A percentile compares a stretch with the other conserved stretches of the same genome.
Conservation (phyloP, 805 yeast genomes). For the Cyberlindnera nakhonratchasimensis region DNA sequence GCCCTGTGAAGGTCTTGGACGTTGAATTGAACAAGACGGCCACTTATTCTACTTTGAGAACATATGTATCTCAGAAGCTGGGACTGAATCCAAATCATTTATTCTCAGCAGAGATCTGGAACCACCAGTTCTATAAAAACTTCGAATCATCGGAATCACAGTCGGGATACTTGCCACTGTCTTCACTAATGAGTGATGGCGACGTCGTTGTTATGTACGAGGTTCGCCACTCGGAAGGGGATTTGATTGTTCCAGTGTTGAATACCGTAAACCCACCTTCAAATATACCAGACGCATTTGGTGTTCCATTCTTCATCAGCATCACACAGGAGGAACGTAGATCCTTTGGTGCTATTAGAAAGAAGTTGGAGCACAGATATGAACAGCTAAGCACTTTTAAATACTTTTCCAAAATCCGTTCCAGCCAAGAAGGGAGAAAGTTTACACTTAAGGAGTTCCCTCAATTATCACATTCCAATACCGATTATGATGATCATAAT, state of each 20-base stretch:
- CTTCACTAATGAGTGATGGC: slow-evolving; percentile 57
- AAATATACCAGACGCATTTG: slow-evolving; percentile 51
- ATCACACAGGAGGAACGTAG: slow-evolving; percentile 47
- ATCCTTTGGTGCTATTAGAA: slow-evolving; percentile 56
- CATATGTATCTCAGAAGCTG: slow-evolving; percentile 52
- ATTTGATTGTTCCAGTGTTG: slow-evolving; percentile 59
- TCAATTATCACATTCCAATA: slow-evolving; percentile 26
- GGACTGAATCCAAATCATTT: slow-evolving; percentile 36
- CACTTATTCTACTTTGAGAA: slow-evolving; percentile 58
- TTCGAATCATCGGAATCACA: slow-evolving; percentile 59
- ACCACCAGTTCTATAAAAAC: slow-evolving; percentile 63
- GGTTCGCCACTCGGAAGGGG: slow-evolving; percentile 38
- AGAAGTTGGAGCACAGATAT: slow-evolving; percentile 50
- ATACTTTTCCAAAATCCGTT: slow-evolving; percentile 31
- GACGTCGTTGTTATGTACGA: slow-evolving; percentile 72
- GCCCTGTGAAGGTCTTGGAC: slow-evolving; percentile 51
- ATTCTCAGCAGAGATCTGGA: slow-evolving; percentile 60
- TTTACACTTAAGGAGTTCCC: slow-evolving; percentile 35
- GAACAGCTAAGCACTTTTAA: slow-evolving; percentile 45
- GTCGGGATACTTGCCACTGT: slow-evolving; percentile 53
- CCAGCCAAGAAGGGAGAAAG: slow-evolving; percentile 10
- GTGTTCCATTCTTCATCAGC: slow-evolving; percentile 71
- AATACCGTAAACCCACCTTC: slow-evolving; percentile 41
- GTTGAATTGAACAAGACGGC: slow-evolving; percentile 70
- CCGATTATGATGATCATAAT: slow-evolving; percentile 34